phyloP scores from a whole-genome alignment of 441 rosid genomes.

The Adansonia gregorii region DNA sequence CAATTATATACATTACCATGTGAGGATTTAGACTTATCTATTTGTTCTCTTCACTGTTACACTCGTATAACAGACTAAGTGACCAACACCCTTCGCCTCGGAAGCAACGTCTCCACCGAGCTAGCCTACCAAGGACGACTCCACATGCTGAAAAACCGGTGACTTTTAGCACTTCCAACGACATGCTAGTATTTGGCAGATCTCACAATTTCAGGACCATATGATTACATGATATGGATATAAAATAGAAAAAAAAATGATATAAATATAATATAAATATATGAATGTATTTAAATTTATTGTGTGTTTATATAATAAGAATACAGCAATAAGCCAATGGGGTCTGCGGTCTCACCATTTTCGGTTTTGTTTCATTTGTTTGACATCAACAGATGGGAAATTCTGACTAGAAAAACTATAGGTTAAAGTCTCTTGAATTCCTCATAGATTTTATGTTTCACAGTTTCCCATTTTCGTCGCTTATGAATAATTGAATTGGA shows the following conservation, averaged over 20 bases:
- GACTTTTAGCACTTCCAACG: background rate
- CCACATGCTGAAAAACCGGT: background rate
- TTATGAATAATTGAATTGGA: background rate
- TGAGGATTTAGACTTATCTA: background rate
- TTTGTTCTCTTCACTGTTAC: background rate
- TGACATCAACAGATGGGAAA: conserved; percentile 17
- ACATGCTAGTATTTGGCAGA: background rate
- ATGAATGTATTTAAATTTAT: background rate
- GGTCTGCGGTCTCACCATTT: background rate
- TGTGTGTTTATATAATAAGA: no score
- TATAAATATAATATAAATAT: background rate
- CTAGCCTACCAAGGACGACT: background rate
- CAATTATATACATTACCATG: background rate
- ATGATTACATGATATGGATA: no score
- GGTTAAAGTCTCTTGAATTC: conserved; percentile 15
- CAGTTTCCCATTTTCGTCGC: conserved; percentile 11
- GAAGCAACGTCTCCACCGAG: background rate
- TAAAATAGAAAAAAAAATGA: background rate
- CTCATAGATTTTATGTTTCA: background rate
- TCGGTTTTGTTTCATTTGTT: background rate
- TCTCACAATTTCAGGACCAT: no score
- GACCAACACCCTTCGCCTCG: background rate
- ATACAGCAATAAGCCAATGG: background rate
- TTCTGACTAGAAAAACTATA: conserved; percentile 14
- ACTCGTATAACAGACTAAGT: background rate